Evolutionary conservation across 441 rosid genomes (phyloP), one percentile per base, ranked within the genome.

Genomic region (Adansonia grandidieri): DNA sequence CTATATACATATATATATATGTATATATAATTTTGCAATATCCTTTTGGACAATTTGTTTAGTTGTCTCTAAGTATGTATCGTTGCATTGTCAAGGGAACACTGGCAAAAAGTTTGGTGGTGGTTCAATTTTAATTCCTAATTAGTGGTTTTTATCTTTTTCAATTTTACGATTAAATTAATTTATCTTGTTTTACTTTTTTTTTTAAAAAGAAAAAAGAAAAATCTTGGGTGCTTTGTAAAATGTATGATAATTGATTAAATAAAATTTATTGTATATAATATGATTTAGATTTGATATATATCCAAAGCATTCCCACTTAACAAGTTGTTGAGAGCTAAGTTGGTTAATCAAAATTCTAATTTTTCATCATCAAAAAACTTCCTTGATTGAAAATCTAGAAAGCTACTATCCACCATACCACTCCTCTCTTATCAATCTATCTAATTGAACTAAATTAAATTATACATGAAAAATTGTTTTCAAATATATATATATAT

Each of bases 221-320:
- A 22, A 60, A 22, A 20, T 60, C 28, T 60, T 9, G 64, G 15
- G 14, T 22, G 32, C 37, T 14, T 60, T 60, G 20, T 32, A 20
- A 44, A 42, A 20, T 19, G 14, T 2, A 20, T 69, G 56, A 69
- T 58, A 32, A 57, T 17, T 6, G 24, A 58, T 19, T 9, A 6
- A 58, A 20, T 9, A 8, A 58, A 58, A 9, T 20, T 1, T 8
- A 24, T 57, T 19, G n/a, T 61, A 0, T 37, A 0, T 32, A 24
- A 6, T 22, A 45, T 71, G 77, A 71, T 73, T 74, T 40, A 2
- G 76, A 80, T 71, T 80, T 71, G 66, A 77, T 72, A 9, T 67
- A 22, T 63, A 71, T 75, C 65, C 64, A 62, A 76, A 69, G 56
- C 63, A 71, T 37, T 11, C 67, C 72, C 28, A 53, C 53, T n/a